phyloP scores from a whole-genome alignment of 805 yeast species.

The Cyberlindnera meyerae region DNA sequence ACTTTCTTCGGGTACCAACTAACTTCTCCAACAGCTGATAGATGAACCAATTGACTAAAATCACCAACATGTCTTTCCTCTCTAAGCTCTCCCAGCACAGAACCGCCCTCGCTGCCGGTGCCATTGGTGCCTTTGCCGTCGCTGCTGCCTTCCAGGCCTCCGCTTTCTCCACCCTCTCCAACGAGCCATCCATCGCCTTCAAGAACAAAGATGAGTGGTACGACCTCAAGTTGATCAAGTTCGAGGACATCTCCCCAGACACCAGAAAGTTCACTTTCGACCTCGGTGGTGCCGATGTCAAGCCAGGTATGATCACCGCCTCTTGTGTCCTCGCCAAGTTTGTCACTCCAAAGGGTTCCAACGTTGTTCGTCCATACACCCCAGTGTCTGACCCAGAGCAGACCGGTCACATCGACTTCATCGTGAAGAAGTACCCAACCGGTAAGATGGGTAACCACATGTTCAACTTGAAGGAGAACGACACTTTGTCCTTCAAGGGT shows the following conservation, averaged over 20 bases:
- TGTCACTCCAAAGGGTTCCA: slow-evolving; percentile 76
- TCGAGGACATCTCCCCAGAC: slow-evolving; percentile 50
- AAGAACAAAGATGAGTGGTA: slow-evolving; percentile 65
- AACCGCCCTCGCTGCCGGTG: slow-evolving; percentile 31
- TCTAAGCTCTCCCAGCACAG: slow-evolving; percentile 21
- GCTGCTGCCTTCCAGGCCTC: slow-evolving; percentile 27
- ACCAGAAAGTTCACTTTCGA: slow-evolving; percentile 68
- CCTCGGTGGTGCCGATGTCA: slow-evolving; percentile 60
- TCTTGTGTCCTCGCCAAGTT: slow-evolving; percentile 78
- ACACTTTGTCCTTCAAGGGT: slow-evolving; percentile 87
- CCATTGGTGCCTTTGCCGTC: slow-evolving; percentile 45
- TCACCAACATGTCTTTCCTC: slow-evolving; percentile 24
- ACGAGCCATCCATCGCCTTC: slow-evolving; percentile 45
- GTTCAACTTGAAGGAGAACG: slow-evolving; percentile 65
- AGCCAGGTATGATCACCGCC: slow-evolving; percentile 74
- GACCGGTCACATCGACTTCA: slow-evolving; percentile 72
- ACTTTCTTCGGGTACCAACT: no score
- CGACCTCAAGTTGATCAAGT: slow-evolving; percentile 53
- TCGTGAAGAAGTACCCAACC: slow-evolving; percentile 77
- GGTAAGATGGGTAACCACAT: slow-evolving; percentile 83
- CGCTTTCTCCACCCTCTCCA: slow-evolving; percentile 29
- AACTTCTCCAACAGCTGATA: no score
- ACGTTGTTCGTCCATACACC: slow-evolving; percentile 75
- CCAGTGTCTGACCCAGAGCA: slow-evolving; percentile 70
- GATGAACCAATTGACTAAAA: no score